Percentiles rank a stretch among this genome's conserved stretches.
phyloP scores from a whole-genome alignment of 352 stramenopile genomes.

The Peronosclerospora sorghi region DNA sequence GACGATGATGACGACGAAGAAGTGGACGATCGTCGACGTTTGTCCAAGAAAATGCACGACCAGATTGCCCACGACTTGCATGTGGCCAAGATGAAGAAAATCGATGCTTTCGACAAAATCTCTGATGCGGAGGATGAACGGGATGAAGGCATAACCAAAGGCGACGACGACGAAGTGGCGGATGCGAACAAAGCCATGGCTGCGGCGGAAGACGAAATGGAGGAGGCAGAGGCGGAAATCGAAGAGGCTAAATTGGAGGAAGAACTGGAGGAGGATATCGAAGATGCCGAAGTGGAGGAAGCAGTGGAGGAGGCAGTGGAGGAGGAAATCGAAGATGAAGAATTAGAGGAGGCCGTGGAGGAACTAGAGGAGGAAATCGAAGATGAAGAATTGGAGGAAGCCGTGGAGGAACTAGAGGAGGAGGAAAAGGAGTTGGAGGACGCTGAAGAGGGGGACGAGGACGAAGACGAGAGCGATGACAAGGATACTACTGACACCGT shows the following conservation, averaged over 20 bases:
- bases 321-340: too few species aligned
- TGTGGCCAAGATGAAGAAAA: too few species aligned
- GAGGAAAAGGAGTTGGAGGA: too few species aligned
- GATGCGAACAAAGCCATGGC: neutral
- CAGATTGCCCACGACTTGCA: too few species aligned
- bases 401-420: constrained; percentile 4
- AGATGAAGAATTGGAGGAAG: neutral
- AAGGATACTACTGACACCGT: neutral
- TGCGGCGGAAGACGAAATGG: neutral
- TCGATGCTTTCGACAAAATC: too few species aligned
- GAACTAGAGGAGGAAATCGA: neutral
- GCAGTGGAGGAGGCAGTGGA: constrained; percentile 1
- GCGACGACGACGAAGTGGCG: neutral
- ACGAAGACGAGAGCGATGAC: neutral
- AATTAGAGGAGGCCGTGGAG: neutral
- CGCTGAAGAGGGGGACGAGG: constrained; percentile 1
- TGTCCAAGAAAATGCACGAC: too few species aligned
- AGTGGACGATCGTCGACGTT: too few species aligned
- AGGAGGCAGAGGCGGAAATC: constrained; percentile 1
- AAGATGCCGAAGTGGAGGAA: too few species aligned
- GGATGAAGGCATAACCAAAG: too few species aligned
- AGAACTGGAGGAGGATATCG: constrained; percentile 3
- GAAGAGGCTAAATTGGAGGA: neutral
- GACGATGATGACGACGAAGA: too few species aligned
- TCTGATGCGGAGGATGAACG: too few species aligned